These are phyloP conservation scores for Chlorociboria aeruginascens DNA, from an alignment of 495 filamentous ascomycete species.

Conservation along the genomic window DNA sequence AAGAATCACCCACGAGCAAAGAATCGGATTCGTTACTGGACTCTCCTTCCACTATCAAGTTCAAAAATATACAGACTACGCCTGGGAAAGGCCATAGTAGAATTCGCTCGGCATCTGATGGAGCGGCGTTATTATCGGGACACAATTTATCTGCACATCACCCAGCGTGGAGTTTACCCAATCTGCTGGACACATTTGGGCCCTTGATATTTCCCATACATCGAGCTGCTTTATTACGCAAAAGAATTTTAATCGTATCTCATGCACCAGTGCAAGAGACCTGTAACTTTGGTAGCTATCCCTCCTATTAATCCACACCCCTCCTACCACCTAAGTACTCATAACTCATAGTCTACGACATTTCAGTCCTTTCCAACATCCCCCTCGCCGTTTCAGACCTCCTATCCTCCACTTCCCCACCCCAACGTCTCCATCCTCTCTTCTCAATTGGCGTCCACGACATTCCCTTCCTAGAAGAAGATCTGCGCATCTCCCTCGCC, in stretches of 20 bases:
- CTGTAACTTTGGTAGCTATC: constrained; percentile 71
- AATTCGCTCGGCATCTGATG: constrained; percentile 48
- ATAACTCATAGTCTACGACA: constrained; percentile 60
- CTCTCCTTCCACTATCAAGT: constrained; percentile 34
- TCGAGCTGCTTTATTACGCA: constrained; percentile 75
- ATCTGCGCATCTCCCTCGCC: constrained; percentile 28
- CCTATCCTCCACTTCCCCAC: constrained; percentile 45
- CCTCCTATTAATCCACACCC: not conserved
- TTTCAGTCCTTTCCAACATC: constrained; percentile 80
- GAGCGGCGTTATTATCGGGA: constrained; percentile 46
- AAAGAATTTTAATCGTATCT: constrained; percentile 73
- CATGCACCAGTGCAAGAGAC: constrained; percentile 73
- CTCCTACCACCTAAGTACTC: not conserved
- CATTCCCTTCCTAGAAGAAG: constrained; percentile 61
- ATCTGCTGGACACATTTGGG: constrained; percentile 71
- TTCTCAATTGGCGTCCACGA: constrained; percentile 91
- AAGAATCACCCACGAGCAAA: constrained; percentile 28
- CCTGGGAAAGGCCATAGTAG: constrained; percentile 29
- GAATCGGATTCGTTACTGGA: constrained; percentile 42
- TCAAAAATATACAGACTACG: constrained; percentile 17
- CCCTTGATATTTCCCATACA: constrained; percentile 85
- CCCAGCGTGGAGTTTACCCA: constrained; percentile 69
- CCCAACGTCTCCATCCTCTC: constrained; percentile 64
- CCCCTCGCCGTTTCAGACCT: constrained; percentile 50
- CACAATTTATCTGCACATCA: constrained; percentile 68